Conservation (phyloP, 768 basidiomycete genomes). For the Termitomyces sp. region DNA sequence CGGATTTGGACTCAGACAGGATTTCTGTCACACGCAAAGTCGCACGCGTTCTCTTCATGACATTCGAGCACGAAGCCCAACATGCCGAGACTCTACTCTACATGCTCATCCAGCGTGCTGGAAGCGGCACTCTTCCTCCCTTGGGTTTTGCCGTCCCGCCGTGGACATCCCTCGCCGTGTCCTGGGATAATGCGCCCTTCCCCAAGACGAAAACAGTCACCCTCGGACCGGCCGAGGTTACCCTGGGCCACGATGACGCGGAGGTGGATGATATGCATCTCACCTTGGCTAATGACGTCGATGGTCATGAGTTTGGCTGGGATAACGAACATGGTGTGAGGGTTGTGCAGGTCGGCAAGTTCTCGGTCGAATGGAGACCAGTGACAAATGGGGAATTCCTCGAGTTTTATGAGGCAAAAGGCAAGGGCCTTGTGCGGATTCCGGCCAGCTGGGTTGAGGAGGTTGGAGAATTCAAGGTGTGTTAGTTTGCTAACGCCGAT, state of each 20-base stretch:
- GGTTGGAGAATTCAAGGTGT: constrained; percentile 48
- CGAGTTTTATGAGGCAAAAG: constrained; percentile 49
- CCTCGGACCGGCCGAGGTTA: constrained; percentile 56
- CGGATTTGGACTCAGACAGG: constrained; percentile 54
- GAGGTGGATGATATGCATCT: constrained; percentile 61
- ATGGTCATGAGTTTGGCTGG: constrained; percentile 82
- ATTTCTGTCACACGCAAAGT: constrained; percentile 58
- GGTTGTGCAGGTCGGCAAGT: constrained; percentile 55
- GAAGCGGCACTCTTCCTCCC: constrained; percentile 77
- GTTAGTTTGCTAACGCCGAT: no score
- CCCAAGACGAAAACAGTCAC: constrained; percentile 43
- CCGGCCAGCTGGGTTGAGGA: constrained; percentile 76
- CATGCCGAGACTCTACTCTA: constrained; percentile 93
- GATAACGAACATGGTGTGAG: constrained; percentile 86
- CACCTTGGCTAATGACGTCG: constrained; percentile 31
- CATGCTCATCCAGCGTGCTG: constrained; percentile 86
- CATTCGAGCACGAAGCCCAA: constrained; percentile 85
- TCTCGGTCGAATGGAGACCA: constrained; percentile 82
- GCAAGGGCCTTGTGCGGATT: constrained; percentile 42
- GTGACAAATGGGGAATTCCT: constrained; percentile 88
- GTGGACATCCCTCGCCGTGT: constrained; percentile 52
- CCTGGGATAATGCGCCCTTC: constrained; percentile 47
- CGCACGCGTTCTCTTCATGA: constrained; percentile 85
- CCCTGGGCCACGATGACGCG: constrained; percentile 78
- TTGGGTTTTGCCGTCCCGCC: constrained; percentile 68